These are phyloP conservation scores for Heliosperma pusillum DNA, from an alignment of 148 eudicot species.

Conservation along the genomic window DNA sequence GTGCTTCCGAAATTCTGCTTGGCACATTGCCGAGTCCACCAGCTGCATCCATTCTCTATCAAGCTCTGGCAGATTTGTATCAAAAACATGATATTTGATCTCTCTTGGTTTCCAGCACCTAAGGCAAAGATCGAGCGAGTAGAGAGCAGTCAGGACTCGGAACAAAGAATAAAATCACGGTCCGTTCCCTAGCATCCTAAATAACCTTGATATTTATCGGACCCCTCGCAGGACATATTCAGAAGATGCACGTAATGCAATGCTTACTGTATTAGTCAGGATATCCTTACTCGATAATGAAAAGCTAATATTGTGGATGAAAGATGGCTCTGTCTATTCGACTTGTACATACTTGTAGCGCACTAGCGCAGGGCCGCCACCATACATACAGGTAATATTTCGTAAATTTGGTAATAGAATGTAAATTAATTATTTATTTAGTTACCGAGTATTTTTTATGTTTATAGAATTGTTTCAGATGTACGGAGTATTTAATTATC, in stretches of 20 bases:
- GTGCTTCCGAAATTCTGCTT: conserved; percentile 50
- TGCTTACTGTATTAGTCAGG: background rate
- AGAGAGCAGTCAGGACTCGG: background rate
- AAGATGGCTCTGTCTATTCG: too few relatives aligned
- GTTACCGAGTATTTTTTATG: background rate
- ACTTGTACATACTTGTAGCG: too few relatives aligned
- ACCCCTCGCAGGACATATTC: background rate
- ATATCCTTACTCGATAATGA: too few relatives aligned
- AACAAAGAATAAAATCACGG: background rate
- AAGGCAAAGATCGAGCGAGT: too few relatives aligned
- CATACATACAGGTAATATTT: too few relatives aligned
- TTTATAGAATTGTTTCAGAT: background rate
- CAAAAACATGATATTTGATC: conserved; percentile 33
- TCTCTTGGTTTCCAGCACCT: background rate
- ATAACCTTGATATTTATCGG: background rate
- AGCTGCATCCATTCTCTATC: conserved; percentile 61
- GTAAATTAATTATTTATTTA: too few relatives aligned
- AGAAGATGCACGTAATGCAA: background rate
- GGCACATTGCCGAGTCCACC: conserved; percentile 65
- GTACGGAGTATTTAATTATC: too few relatives aligned
- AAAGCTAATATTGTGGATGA: too few relatives aligned
- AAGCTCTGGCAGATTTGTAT: conserved; percentile 49
- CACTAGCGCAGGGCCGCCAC: too few relatives aligned
- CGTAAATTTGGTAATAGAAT: too few relatives aligned
- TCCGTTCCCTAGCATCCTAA: background rate